Evolutionary conservation across 2,329 filamentous ascomycete genomes (phyloP).

Genomic region (Aspergillus quadrilineatus): DNA sequence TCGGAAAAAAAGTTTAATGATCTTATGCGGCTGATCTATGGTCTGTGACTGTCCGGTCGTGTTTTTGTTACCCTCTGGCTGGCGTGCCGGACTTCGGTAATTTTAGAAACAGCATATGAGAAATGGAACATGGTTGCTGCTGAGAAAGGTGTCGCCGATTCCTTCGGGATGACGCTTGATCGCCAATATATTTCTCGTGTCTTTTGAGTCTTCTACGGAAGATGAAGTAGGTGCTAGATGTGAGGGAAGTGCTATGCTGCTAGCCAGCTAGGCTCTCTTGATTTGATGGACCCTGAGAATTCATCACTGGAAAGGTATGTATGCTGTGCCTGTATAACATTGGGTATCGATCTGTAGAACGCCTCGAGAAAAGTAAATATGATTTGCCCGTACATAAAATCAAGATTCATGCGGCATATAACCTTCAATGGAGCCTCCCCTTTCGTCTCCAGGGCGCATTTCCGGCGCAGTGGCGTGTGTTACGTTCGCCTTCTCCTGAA

Average conservation of each 20-base stretch:
- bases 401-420: constrained; percentile 35
- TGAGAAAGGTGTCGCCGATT: constrained; percentile 88
- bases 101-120: constrained; percentile 34
- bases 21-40: constrained; percentile 32
- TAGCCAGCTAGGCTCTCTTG: neutral
- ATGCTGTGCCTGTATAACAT: constrained; percentile 9
- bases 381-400: neutral
- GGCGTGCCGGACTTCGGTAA: constrained; percentile 26
- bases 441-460: constrained; percentile 32
- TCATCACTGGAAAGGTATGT: neutral
- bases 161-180: constrained; percentile 85
- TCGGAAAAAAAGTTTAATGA: constrained; percentile 28
- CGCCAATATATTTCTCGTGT: constrained; percentile 61
- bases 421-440: constrained; percentile 44
- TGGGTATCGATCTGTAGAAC: constrained; percentile 19
- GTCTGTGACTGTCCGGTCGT: constrained; percentile 29
- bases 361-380: neutral
- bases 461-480: constrained; percentile 30
- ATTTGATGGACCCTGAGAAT: neutral
- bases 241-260: neutral
- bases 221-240: constrained; percentile 22
- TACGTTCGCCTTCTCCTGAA: constrained; percentile 33
- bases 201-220: constrained; percentile 16
- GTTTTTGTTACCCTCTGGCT: constrained; percentile 22
- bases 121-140: constrained; percentile 42